A percentile compares a stretch with the other conserved stretches of the same genome.
Evolutionary conservation across 331 rosid genomes (phyloP).

Genomic region (Cucumis variabilis): DNA sequence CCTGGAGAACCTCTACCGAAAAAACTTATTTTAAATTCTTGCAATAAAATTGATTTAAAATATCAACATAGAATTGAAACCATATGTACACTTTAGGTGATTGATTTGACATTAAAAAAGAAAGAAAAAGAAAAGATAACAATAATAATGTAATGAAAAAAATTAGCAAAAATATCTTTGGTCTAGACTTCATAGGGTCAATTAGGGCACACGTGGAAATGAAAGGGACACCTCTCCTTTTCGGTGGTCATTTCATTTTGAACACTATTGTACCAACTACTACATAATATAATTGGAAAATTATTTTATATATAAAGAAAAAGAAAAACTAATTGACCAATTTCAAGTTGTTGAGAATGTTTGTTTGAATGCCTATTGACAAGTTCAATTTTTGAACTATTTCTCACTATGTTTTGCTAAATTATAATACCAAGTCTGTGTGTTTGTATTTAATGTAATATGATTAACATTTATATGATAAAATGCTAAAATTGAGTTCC

Average conservation of each 20-base stretch:
- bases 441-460: neutral
- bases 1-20: too few species aligned
- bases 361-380: neutral
- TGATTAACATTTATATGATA: neutral
- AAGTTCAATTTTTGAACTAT: neutral
- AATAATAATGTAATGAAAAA: neutral
- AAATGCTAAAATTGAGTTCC: too few species aligned
- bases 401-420: neutral
- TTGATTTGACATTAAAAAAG: neutral
- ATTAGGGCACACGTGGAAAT: constrained; percentile 16
- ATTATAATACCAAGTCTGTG: neutral
- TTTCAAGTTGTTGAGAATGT: constrained; percentile 4
- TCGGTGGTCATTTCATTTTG: constrained; percentile 3
- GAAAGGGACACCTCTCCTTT: neutral
- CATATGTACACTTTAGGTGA: too few species aligned
- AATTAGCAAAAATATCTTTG: neutral
- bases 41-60: too few species aligned
- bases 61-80: too few species aligned
- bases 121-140: neutral
- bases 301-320: too few species aligned
- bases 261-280: constrained; percentile 23
- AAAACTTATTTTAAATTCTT: too few species aligned
- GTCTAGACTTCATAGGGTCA: neutral
- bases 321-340: neutral
- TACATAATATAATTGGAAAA: neutral